A percentile compares a stretch with the other conserved stretches of the same genome.
These are phyloP conservation scores for Aspergillus terreus DNA, from an alignment of 2,329 filamentous ascomycete species.

Conservation along the genomic window DNA sequence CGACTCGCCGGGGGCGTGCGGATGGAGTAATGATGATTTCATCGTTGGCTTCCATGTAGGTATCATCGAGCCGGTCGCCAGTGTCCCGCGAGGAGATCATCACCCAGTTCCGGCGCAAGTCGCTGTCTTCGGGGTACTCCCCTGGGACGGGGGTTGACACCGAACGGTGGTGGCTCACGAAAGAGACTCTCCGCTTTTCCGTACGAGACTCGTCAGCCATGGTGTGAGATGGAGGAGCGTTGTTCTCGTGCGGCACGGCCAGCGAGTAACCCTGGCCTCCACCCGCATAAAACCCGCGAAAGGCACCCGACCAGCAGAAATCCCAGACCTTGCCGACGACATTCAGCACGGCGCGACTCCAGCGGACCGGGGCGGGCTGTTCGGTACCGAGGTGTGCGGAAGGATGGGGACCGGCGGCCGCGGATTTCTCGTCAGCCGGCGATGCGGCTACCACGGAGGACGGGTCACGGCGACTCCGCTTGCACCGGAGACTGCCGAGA, in stretches of 20 bases:
- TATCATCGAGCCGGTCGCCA: constrained; percentile 13
- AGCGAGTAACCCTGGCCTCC: constrained; percentile 70
- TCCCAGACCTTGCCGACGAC: constrained; percentile 69
- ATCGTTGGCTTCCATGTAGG: constrained; percentile 14
- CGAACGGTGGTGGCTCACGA: background rate
- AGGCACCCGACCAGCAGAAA: constrained; percentile 70
- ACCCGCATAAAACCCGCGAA: constrained; percentile 82
- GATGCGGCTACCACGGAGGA: constrained; percentile 20
- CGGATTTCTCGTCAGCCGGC: constrained; percentile 10
- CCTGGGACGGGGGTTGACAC: constrained; percentile 50
- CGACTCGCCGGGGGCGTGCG: constrained; percentile 9
- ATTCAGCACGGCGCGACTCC: constrained; percentile 41
- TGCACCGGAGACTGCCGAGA: constrained; percentile 22
- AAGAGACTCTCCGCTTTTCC: constrained; percentile 12
- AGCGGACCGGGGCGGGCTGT: constrained; percentile 24
- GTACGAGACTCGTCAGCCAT: constrained; percentile 5
- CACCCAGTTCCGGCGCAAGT: constrained; percentile 66
- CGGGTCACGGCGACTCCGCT: constrained; percentile 31
- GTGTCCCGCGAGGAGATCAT: constrained; percentile 48
- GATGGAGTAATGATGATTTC: background rate
- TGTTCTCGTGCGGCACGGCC: constrained; percentile 23
- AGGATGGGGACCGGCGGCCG: constrained; percentile 7
- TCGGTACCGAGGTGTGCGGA: constrained; percentile 7
- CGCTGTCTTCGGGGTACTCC: constrained; percentile 48
- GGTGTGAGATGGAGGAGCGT: background rate